Evolutionary conservation across 441 rosid genomes (phyloP).

Genomic region (Manihot esculenta): DNA sequence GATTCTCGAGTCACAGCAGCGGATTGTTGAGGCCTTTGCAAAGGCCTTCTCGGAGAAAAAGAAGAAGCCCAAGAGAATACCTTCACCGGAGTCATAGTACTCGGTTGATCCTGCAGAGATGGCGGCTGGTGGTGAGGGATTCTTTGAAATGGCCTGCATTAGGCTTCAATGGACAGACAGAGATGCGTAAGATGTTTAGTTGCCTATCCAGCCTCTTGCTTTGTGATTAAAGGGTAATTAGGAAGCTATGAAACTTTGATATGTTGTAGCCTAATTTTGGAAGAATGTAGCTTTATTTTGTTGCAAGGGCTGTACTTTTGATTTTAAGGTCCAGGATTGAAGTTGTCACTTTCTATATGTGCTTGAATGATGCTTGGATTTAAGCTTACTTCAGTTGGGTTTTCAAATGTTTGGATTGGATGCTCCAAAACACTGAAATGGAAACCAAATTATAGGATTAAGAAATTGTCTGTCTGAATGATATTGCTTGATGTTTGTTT

Average conservation of each 20-base stretch:
- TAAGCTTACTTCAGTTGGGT: background rate
- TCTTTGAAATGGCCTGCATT: background rate
- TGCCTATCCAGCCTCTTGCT: no score
- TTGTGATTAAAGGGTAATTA: slow-evolving; percentile 9
- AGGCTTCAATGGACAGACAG: no score
- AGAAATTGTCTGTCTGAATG: no score
- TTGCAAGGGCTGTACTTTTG: no score
- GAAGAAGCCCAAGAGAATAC: slow-evolving; percentile 55
- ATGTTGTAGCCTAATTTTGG: slow-evolving; percentile 8
- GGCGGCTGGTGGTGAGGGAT: background rate
- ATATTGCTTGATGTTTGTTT: no score
- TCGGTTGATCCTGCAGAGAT: background rate
- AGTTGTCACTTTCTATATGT: background rate
- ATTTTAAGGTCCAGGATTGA: background rate
- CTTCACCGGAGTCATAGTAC: slow-evolving; percentile 33
- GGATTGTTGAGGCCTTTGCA: slow-evolving; percentile 71
- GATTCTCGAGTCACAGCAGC: slow-evolving; percentile 84
- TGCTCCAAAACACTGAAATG: no score
- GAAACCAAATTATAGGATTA: no score
- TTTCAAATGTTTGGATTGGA: no score
- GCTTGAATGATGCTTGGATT: background rate
- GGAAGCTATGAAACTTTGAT: slow-evolving; percentile 8
- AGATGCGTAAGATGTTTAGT: no score
- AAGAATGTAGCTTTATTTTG: background rate
- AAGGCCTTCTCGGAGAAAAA: slow-evolving; percentile 62